Percentiles rank a stretch among this genome's conserved stretches.
phyloP scores from a whole-genome alignment of 2,329 filamentous ascomycete species.

The Fusarium armeniacum region DNA sequence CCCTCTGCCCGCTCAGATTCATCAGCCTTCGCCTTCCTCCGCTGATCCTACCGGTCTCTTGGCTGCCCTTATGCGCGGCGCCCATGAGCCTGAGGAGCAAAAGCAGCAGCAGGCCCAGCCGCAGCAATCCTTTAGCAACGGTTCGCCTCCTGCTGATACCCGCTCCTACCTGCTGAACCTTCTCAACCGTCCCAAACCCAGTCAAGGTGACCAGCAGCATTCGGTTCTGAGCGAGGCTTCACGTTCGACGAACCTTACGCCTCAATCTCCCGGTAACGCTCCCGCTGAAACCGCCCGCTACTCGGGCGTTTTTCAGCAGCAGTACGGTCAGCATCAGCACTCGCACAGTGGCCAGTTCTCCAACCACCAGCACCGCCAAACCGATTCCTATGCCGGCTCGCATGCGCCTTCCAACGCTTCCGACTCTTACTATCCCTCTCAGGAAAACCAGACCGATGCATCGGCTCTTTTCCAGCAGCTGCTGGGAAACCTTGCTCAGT shows the following conservation, averaged over 20 bases:
- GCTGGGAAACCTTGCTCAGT: slow-evolving; percentile 55
- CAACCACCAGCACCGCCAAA: slow-evolving; percentile 46
- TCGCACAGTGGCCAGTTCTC: slow-evolving; percentile 45
- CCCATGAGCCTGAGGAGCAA: slow-evolving; percentile 63
- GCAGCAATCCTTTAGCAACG: slow-evolving; percentile 60
- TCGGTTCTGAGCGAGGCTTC: slow-evolving; percentile 58
- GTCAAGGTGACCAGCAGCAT: slow-evolving; percentile 66
- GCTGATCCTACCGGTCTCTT: slow-evolving; percentile 71
- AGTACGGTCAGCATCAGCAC: slow-evolving; percentile 44
- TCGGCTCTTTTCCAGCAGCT: slow-evolving; percentile 57
- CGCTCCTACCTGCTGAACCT: slow-evolving; percentile 89
- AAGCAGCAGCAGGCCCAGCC: slow-evolving; percentile 48
- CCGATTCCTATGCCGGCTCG: slow-evolving; percentile 49
- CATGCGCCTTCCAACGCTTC: slow-evolving; percentile 46
- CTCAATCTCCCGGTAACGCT: slow-evolving; percentile 58
- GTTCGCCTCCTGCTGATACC: slow-evolving; percentile 74
- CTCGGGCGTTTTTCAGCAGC: slow-evolving; percentile 52
- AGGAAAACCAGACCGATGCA: slow-evolving; percentile 58
- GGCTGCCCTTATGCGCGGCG: slow-evolving; percentile 72
- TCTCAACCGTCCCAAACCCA: slow-evolving; percentile 82
- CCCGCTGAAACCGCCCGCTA: slow-evolving; percentile 49
- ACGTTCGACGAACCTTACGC: slow-evolving; percentile 61
- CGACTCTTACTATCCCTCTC: slow-evolving; percentile 49
- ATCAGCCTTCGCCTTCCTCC: slow-evolving; percentile 69
- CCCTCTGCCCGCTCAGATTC: slow-evolving; percentile 59